These are phyloP conservation scores for Paramecium sexaurelia DNA, from an alignment of 73 alveolate species.

Conservation along the genomic window DNA sequence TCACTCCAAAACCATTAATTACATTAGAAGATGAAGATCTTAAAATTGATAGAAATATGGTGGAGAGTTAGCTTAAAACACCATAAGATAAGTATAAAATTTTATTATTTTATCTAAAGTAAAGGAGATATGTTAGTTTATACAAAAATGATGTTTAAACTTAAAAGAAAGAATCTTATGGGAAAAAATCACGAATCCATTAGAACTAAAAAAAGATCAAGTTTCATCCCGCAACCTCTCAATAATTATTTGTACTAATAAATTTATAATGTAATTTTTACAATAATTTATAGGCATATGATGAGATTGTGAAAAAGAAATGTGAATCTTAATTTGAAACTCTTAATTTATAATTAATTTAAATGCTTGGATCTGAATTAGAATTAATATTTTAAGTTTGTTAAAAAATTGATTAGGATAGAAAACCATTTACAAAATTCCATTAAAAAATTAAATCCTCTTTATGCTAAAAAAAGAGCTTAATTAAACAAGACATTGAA, in stretches of 20 bases:
- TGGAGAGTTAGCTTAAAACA: neutral
- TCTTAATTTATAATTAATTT: neutral
- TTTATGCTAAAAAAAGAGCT: neutral
- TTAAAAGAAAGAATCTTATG: neutral
- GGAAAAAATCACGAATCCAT: neutral
- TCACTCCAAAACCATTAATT: slow-evolving; percentile 35
- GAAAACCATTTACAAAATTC: neutral
- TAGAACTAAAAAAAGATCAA: neutral
- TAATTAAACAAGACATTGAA: neutral
- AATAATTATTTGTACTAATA: neutral
- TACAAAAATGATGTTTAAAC: neutral
- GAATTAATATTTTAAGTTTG: neutral
- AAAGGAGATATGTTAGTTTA: neutral
- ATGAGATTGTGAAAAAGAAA: neutral
- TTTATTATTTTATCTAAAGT: neutral
- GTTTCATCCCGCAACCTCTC: neutral
- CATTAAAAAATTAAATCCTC: neutral
- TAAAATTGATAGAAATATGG: slow-evolving; percentile 6
- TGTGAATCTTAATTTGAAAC: neutral
- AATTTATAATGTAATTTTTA: neutral
- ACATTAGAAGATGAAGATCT: slow-evolving; percentile 6
- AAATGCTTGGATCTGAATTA: neutral
- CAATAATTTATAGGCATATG: neutral
- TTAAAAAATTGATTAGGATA: neutral
- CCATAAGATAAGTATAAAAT: neutral